Percentiles rank a stretch among this genome's conserved stretches.
Evolutionary conservation across 768 basidiomycete genomes (phyloP).

Genomic region (Naganishia antarctica): DNA sequence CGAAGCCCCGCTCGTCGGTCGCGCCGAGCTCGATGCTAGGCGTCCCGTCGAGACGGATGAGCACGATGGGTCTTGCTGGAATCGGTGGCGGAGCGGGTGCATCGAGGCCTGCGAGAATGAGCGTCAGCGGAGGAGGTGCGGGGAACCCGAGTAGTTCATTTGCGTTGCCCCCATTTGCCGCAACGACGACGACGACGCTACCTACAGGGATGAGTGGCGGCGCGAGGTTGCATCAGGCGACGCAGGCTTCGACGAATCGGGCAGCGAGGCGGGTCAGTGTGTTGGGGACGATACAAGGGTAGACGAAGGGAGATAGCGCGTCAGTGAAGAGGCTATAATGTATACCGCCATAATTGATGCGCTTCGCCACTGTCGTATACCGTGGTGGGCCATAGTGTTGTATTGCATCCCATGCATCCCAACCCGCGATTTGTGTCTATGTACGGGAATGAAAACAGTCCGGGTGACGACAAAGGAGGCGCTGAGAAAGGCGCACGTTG

Average conservation of each 20-base stretch:
- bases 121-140: not conserved
- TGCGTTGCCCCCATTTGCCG: not conserved
- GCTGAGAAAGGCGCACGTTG: no score
- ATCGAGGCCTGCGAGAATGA: conserved; percentile 11
- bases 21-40: not conserved
- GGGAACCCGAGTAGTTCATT: not conserved
- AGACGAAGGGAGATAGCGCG: not conserved
- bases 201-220: conserved; percentile 2
- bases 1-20: not conserved
- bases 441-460: not conserved
- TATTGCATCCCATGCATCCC: no score
- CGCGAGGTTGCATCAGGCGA: conserved; percentile 14
- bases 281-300: conserved; percentile 14
- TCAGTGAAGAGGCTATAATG: not conserved
- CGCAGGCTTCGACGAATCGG: conserved; percentile 6
- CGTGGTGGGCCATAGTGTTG: no score
- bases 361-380: no score
- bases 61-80: conserved; percentile 2
- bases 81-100: conserved; percentile 1
- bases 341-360: not conserved
- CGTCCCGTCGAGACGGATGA: not conserved
- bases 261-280: conserved; percentile 11
- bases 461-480: not conserved
- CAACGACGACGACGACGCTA: no score
- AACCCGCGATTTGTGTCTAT: not conserved